phyloP scores from a whole-genome alignment of 2,329 filamentous ascomycete species.

The Botrytis hyacinthi region DNA sequence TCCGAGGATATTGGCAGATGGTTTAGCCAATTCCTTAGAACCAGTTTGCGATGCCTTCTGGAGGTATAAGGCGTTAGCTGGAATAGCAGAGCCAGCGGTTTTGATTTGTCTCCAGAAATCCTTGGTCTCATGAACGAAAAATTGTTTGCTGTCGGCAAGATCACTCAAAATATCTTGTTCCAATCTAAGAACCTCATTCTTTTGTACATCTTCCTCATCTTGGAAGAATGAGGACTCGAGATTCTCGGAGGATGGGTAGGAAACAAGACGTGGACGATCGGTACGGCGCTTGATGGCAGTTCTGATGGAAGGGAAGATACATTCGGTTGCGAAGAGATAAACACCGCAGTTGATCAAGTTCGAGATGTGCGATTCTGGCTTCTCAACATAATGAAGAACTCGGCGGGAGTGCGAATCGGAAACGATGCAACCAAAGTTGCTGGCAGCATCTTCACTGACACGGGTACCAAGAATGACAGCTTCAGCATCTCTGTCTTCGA shows the following conservation, averaged over 20 bases:
- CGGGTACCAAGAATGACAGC: constrained; percentile 93
- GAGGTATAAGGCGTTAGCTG: constrained; percentile 93
- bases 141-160: constrained; percentile 94
- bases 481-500: constrained; percentile 92
- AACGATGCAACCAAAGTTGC: constrained; percentile 97
- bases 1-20: constrained; percentile 82
- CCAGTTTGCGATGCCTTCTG: constrained; percentile 86
- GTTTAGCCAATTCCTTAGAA: constrained; percentile 76
- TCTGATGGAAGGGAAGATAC: constrained; percentile 93
- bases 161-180: constrained; percentile 97
- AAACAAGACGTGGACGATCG: constrained; percentile 84
- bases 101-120: constrained; percentile 99
- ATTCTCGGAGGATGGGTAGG: constrained; percentile 95
- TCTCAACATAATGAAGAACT: constrained; percentile 98
- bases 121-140: constrained; percentile 97
- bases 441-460: constrained; percentile 85
- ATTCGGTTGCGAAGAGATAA: constrained; percentile 93
- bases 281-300: constrained; percentile 93
- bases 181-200: constrained; percentile 84
- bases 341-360: constrained; percentile 99
- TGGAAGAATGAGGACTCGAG: constrained; percentile 69
- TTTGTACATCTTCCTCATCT: constrained; percentile 69
- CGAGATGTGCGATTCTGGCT: constrained; percentile 94
- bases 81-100: constrained; percentile 94
- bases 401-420: constrained; percentile 90